Base-by-base conservation (phyloP, 116 monocot species). In the Papilionanthe hybrid region DNA sequence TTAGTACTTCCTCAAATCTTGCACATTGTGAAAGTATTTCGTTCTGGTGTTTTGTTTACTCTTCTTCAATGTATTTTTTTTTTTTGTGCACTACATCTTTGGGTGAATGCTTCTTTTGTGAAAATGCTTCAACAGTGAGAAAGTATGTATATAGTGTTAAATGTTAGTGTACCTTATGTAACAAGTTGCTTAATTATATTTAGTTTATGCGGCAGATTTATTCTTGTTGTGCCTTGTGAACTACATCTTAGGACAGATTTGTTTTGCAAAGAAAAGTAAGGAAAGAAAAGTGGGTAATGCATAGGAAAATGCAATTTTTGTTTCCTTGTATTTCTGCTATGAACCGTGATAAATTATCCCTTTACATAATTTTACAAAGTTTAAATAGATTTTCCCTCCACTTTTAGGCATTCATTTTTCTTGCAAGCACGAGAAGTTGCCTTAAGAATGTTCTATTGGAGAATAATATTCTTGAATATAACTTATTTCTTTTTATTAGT, bases 1-100 rank as follows among this genome's bases (percentile, higher is more conserved):
- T 22, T 44, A 43, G 41, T 7, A 13, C 73, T 44, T 73, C 22
- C n/a, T 9, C 22, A 22, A 73, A 3, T 10, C 73, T 44, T 73
- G 22, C 42, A 73, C 43, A n/a, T 19, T 73, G 22, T 73, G 42
- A n/a, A 73, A 29, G n/a, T 73, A 73, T 73, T 73, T 43, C 7
- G 44, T 73, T 5, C 37, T 44, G 43, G 19, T 73, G 44, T 73
- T 73, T 73, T 17, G 20, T 73, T 43, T 73, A 19, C 44, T 44
- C n/a, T 9, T 12, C 1, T 73, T 44, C 73, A 43, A 73, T 73
- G 44, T 73, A 9, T 29, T n/a, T 22, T 73, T 44, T n/a, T 43
- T 7, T 73, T 20, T 73, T 7, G 20, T 73, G 15, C 2, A 0
- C n/a, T 73, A 19, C 20, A 44, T 73, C 7, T 42, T 73, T 73